Percentiles rank a stretch among this genome's conserved stretches.
phyloP scores from a whole-genome alignment of 2,329 filamentous ascomycete genomes.

The Mycogone perniciosa region DNA sequence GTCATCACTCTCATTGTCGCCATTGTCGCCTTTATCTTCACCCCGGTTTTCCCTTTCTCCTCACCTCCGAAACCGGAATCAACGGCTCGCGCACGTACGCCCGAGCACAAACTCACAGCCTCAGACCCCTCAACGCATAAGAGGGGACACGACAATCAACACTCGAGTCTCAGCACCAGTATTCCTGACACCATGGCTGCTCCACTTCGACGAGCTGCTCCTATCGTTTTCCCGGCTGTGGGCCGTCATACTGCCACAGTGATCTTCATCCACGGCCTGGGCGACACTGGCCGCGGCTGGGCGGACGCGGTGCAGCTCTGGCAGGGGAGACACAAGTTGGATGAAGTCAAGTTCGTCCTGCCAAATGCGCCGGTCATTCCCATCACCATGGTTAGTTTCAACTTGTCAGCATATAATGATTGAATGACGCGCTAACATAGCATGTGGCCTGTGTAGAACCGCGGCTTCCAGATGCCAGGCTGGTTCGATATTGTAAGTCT shows the following conservation, averaged over 20 bases:
- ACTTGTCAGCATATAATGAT: not conserved
- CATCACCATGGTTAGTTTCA: slow-evolving; percentile 56
- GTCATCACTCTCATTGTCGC: slow-evolving; percentile 3
- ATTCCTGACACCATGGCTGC: slow-evolving; percentile 14
- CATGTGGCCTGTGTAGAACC: slow-evolving; percentile 46
- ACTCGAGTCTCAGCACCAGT: not conserved
- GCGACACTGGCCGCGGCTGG: slow-evolving; percentile 77
- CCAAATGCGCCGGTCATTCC: slow-evolving; percentile 84
- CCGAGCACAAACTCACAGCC: not conserved
- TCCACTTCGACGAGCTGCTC: slow-evolving; percentile 31
- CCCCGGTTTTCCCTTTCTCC: not conserved
- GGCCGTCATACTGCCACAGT: slow-evolving; percentile 87
- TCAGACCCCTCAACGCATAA: not conserved
- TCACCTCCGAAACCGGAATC: not conserved
- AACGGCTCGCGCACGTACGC: not conserved
- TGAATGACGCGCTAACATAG: not conserved
- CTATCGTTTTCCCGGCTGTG: slow-evolving; percentile 70
- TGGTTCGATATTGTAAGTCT: slow-evolving; percentile 72
- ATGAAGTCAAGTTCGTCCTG: slow-evolving; percentile 89
- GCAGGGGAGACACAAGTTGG: slow-evolving; percentile 70
- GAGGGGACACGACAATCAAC: not conserved
- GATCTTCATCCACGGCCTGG: slow-evolving; percentile 89
- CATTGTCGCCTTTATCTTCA: slow-evolving; percentile 1
- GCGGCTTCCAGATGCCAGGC: slow-evolving; percentile 74
- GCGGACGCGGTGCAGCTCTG: slow-evolving; percentile 79